A percentile compares a stretch with the other conserved stretches of the same genome.
Evolutionary conservation across 805 yeast genomes (phyloP).

Genomic region (Allodekkera sacchari): DNA sequence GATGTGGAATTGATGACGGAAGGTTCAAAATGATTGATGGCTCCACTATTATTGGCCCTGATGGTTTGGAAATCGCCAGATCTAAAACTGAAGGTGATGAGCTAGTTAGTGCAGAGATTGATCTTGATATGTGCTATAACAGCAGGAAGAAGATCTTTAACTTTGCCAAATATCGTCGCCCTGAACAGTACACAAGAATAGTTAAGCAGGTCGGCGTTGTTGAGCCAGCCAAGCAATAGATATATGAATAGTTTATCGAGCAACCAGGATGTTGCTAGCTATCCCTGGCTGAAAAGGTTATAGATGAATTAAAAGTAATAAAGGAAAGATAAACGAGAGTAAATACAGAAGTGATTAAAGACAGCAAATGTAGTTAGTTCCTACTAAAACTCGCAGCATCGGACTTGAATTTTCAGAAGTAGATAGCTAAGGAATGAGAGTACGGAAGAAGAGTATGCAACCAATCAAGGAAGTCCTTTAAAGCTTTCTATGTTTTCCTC

Average conservation of each 20-base stretch:
- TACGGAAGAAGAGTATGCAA: too few species aligned
- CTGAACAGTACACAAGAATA: slow-evolving; percentile 24
- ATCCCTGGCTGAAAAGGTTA: too few species aligned
- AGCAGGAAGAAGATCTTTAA: slow-evolving; percentile 30
- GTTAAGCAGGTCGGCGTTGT: slow-evolving; percentile 23
- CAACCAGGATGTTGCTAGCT: too few species aligned
- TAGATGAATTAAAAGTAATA: too few species aligned
- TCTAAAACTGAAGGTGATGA: slow-evolving; percentile 15
- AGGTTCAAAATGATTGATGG: slow-evolving; percentile 29
- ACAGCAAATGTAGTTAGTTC: too few species aligned
- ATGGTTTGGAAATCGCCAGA: slow-evolving; percentile 26
- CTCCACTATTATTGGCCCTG: slow-evolving; percentile 29
- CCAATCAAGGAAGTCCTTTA: slow-evolving; percentile 16
- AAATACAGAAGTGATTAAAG: too few species aligned
- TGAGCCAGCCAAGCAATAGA: too few species aligned
- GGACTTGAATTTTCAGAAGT: too few species aligned
- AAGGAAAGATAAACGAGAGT: too few species aligned
- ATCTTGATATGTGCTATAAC: slow-evolving; percentile 27
- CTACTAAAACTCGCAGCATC: too few species aligned
- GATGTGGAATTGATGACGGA: slow-evolving; percentile 29
- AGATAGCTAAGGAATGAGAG: too few species aligned
- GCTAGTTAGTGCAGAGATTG: slow-evolving; percentile 25
- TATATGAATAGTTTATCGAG: too few species aligned
- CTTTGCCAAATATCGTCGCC: slow-evolving; percentile 29
- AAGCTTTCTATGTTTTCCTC: slow-evolving; percentile 35